Evolutionary conservation across 75 land plant species (phyloP).

Genomic region (Pinus taeda): DNA sequence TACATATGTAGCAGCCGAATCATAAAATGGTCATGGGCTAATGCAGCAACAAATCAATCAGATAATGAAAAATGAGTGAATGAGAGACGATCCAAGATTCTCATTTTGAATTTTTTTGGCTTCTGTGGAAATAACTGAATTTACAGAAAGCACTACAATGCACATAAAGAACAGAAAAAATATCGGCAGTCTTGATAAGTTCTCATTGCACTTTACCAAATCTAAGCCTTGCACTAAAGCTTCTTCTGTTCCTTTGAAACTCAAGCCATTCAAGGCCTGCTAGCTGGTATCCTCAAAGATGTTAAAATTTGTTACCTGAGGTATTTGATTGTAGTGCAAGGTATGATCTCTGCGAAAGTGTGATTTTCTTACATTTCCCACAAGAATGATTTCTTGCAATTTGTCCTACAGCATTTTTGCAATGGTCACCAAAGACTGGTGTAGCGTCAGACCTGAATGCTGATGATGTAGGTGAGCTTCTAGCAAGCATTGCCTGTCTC

Average conservation of each 20-base stretch:
- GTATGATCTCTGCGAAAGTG: conserved; percentile 1
- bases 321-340: conserved; percentile 7
- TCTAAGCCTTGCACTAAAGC: not conserved
- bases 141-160: conserved; percentile 4
- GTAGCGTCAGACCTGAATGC: not conserved
- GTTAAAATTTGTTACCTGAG: not conserved
- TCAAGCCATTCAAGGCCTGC: not conserved
- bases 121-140: conserved; percentile 3
- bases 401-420: not conserved
- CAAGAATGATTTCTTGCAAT: not conserved
- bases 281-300: not conserved
- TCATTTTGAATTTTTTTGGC: not conserved
- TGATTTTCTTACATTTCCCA: conserved; percentile 5
- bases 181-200: not conserved
- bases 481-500: conserved; percentile 10
- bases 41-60: not conserved
- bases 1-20: not conserved
- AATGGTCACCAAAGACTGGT: conserved; percentile 3
- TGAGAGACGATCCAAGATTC: not conserved
- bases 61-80: not conserved
- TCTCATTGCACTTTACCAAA: conserved; percentile 4
- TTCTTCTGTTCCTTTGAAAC: not conserved
- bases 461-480: not conserved
- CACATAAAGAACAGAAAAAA: conserved; percentile 1
- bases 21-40: not conserved